phyloP scores from a whole-genome alignment of 2,329 filamentous ascomycete genomes.

The Penicillium janthinellum region DNA sequence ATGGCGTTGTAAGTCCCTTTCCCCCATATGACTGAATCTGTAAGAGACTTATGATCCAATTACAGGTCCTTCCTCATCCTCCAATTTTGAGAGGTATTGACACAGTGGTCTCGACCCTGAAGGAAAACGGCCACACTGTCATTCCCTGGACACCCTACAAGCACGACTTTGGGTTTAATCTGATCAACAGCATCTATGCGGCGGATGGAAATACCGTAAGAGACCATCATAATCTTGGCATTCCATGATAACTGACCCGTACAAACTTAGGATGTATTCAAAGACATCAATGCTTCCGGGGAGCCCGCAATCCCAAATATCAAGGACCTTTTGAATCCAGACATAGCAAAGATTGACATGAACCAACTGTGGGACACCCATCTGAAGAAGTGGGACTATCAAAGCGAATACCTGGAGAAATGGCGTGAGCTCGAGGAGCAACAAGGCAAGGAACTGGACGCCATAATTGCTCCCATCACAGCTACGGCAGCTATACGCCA shows the following conservation, averaged over 20 bases:
- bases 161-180: conserved; percentile 29
- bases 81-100: conserved; percentile 39
- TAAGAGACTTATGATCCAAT: not conserved
- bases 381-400: conserved; percentile 34
- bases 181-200: conserved; percentile 31
- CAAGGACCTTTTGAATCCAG: conserved; percentile 28
- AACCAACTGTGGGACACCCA: conserved; percentile 17
- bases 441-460: conserved; percentile 34
- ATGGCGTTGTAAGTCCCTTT: conserved; percentile 27
- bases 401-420: conserved; percentile 37
- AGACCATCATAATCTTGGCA: not conserved
- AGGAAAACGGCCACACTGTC: conserved; percentile 32
- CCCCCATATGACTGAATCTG: not conserved
- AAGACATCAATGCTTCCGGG: conserved; percentile 33
- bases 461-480: conserved; percentile 45
- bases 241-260: not conserved
- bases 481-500: conserved; percentile 43
- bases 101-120: conserved; percentile 28
- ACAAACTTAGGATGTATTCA: conserved; percentile 30
- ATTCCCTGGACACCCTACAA: conserved; percentile 36
- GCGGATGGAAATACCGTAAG: conserved; percentile 35
- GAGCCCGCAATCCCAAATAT: conserved; percentile 45
- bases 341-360: conserved; percentile 10
- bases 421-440: conserved; percentile 26
- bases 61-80: conserved; percentile 41